Conservation (phyloP, 2,329 filamentous ascomycete species). For the Madurella mycetomatis region DNA sequence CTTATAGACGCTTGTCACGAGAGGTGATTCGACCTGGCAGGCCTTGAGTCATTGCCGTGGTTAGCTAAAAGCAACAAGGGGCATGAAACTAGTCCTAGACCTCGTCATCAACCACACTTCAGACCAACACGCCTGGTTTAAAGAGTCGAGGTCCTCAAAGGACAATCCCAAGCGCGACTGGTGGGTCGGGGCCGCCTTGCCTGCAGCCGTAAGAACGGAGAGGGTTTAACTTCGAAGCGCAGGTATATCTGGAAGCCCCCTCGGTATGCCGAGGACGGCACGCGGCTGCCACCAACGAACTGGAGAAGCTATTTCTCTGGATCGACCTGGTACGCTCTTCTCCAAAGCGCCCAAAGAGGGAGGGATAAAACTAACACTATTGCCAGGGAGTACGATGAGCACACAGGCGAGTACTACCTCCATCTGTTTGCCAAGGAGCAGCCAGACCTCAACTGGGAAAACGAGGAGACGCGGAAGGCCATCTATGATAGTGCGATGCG, state of each 20-base stretch:
- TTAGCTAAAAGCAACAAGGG: conserved; percentile 34
- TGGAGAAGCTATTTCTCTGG: conserved; percentile 62
- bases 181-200: conserved; percentile 49
- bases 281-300: conserved; percentile 68
- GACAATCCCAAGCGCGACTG: conserved; percentile 63
- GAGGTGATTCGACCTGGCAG: conserved; percentile 2
- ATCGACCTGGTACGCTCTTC: conserved; percentile 44
- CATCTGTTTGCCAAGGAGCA: conserved; percentile 72
- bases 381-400: conserved; percentile 59
- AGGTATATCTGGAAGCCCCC: conserved; percentile 34
- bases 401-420: conserved; percentile 71
- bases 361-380: not conserved
- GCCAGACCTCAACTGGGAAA: conserved; percentile 85
- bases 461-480: conserved; percentile 59
- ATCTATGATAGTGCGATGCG: conserved; percentile 67
- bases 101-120: conserved; percentile 76
- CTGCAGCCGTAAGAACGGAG: not conserved
- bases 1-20: conserved; percentile 56
- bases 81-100: conserved; percentile 69
- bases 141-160: conserved; percentile 57
- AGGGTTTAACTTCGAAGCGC: not conserved
- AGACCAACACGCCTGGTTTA: conserved; percentile 67
- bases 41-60: no score
- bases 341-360: no score
- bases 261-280: conserved; percentile 50